Base-by-base conservation (phyloP, 805 yeast genomes). In the Clavispora fructus region DNA sequence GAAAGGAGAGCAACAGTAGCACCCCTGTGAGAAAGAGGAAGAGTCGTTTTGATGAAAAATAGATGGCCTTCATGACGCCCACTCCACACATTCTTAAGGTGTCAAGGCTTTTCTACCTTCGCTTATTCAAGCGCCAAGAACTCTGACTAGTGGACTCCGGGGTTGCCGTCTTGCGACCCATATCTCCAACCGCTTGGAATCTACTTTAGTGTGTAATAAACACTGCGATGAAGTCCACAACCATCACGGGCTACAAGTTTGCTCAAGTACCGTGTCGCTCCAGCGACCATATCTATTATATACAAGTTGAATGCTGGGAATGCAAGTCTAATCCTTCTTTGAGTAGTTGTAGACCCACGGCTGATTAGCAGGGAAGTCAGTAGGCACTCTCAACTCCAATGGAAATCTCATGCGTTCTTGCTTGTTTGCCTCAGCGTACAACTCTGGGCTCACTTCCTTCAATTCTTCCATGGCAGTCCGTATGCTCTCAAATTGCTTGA, bases 341-440 rank as follows among this genome's bases (percentile, higher is more conserved):
- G 46, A 44, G 46, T 30, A 54, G 51, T 81, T 78, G 57, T 78
- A 78, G 46, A 82, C 80, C 97, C 97, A 91, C 16, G 86, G 73
- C 49, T 77, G 75, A 58, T 79, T 80, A 16, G 97, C 86, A 12
- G 99, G 99, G 50, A 73, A 87, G 46, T 90, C 92, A 1, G 95
- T 85, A 17, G 99, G 99, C 9, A 87, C 81, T 60, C 94, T 80
- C 63, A 88, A 63, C 59, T 92, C 97, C 56, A 87, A 68, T 6
- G 96, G 92, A 64, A 87, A 90, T 57, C 89, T 72, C 43, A 73
- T 74, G 39, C 64, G 64, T 54, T 85, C 84, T 42, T 71, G 67
- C 28, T 64, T 63, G 56, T 80, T 83, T 10, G 96, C 95, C 29
- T 71, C 71, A 44, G 73, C 76, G 56, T 73, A 90, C 43, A 92